phyloP scores from a whole-genome alignment of 139 green algal genomes.

The Trebouxia sp. region DNA sequence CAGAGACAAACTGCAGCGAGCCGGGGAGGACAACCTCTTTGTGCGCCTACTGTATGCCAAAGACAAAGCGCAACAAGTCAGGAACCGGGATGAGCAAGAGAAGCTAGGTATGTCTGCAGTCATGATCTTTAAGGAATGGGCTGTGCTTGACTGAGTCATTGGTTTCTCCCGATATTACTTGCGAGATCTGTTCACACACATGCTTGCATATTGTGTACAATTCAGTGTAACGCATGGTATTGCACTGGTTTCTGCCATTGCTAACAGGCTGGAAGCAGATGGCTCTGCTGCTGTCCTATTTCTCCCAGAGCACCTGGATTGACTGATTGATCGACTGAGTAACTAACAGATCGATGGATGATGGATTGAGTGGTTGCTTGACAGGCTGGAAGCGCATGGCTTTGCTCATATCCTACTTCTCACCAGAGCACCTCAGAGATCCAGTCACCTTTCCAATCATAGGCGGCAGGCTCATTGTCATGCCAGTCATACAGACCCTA shows the following conservation, averaged over 20 bases:
- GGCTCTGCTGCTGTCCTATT: no score
- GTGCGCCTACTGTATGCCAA: conserved; percentile 23
- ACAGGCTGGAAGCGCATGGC: conserved; percentile 80
- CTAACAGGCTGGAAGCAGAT: no score
- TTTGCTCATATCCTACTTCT: conserved; percentile 85
- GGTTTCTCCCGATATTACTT: no score
- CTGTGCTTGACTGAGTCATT: background rate
- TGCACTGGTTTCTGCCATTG: no score
- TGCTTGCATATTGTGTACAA: no score
- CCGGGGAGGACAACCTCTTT: conserved; percentile 30
- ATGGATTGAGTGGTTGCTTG: background rate
- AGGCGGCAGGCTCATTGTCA: conserved; percentile 63
- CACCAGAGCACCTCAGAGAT: conserved; percentile 55
- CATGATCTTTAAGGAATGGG: background rate
- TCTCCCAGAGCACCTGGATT: no score
- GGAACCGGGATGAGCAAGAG: conserved; percentile 37
- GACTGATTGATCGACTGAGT: no score
- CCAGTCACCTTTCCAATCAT: conserved; percentile 69
- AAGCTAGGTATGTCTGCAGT: conserved; percentile 35
- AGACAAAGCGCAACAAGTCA: conserved; percentile 14
- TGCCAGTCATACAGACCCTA: conserved; percentile 77
- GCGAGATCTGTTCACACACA: no score
- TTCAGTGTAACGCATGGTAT: no score
- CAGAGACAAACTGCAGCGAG: conserved; percentile 27
- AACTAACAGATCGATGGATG: no score